A percentile compares a stretch with the other conserved stretches of the same genome.
These are phyloP conservation scores for Tuber microsphaerosporum DNA, from an alignment of 495 filamentous ascomycete species.

Conservation along the genomic window DNA sequence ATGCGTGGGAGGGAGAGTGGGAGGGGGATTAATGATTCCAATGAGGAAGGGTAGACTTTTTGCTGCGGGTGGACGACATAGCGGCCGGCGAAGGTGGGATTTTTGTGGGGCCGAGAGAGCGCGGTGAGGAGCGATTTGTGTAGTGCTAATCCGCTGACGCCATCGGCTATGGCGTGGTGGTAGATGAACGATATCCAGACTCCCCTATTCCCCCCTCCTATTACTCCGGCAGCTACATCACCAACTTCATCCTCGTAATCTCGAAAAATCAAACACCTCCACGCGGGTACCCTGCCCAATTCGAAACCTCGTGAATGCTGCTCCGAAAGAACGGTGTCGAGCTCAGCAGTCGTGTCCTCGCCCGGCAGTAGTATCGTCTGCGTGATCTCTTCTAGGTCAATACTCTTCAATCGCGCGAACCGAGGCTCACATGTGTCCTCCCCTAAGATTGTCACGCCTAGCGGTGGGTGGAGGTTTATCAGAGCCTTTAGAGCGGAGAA, in stretches of 20 bases:
- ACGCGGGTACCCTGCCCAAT: conserved; percentile 42
- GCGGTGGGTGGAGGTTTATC: conserved; percentile 45
- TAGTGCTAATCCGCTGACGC: conserved; percentile 29
- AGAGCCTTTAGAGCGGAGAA: conserved; percentile 44
- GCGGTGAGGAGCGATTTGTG: conserved; percentile 42
- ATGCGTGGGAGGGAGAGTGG: conserved; percentile 8
- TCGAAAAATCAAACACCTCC: conserved; percentile 44
- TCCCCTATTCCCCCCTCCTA: conserved; percentile 2
- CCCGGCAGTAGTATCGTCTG: conserved; percentile 40
- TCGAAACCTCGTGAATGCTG: conserved; percentile 45
- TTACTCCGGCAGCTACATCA: conserved; percentile 6
- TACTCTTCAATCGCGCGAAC: conserved; percentile 46
- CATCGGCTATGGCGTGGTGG: conserved; percentile 29
- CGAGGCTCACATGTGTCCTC: conserved; percentile 46
- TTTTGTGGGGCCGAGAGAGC: conserved; percentile 42
- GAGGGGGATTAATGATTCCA: conserved; percentile 12
- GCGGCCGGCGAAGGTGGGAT: conserved; percentile 24
- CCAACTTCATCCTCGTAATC: conserved; percentile 18
- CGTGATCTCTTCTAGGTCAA: conserved; percentile 45
- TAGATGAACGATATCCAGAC: conserved; percentile 25
- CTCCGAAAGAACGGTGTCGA: conserved; percentile 42
- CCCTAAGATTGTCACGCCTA: conserved; percentile 46
- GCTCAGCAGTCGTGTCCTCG: conserved; percentile 28
- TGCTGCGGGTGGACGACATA: conserved; percentile 14
- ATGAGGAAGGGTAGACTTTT: conserved; percentile 9